Conservation (phyloP, 2,329 filamentous ascomycete genomes). For the Plenodomus tracheiphilus region DNA sequence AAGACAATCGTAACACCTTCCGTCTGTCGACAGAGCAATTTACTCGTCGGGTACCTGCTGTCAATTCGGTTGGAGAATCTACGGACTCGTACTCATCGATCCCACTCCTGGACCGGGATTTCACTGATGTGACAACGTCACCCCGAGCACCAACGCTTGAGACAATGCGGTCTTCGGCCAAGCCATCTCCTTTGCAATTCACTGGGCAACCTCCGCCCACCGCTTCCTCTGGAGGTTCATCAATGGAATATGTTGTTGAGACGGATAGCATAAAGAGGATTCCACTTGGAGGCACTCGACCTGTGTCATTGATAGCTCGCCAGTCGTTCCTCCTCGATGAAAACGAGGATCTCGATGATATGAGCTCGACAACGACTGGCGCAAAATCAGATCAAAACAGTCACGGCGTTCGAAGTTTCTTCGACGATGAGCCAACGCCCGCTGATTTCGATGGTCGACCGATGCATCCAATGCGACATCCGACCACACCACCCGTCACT, state of each 20-base stretch:
- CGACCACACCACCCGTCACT: constrained; percentile 51
- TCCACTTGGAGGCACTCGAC: constrained; percentile 48
- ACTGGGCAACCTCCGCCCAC: constrained; percentile 16
- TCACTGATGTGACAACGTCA: constrained; percentile 32
- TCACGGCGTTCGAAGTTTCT: constrained; percentile 52
- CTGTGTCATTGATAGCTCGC: constrained; percentile 33
- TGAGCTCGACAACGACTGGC: constrained; percentile 54
- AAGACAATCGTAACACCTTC: constrained; percentile 36
- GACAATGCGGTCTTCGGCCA: constrained; percentile 53
- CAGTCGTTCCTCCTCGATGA: constrained; percentile 58
- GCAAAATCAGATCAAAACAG: constrained; percentile 45
- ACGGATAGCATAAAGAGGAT: constrained; percentile 57
- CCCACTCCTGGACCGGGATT: constrained; percentile 72
- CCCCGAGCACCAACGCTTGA: constrained; percentile 42
- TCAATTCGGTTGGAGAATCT: constrained; percentile 59
- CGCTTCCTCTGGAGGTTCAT: constrained; percentile 50
- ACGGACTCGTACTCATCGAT: constrained; percentile 76
- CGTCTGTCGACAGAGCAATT: constrained; percentile 38
- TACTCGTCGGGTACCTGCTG: constrained; percentile 25
- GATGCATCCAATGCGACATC: constrained; percentile 42
- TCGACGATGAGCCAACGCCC: constrained; percentile 50
- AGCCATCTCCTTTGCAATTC: constrained; percentile 38
- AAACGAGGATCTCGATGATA: constrained; percentile 59
- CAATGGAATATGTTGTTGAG: constrained; percentile 55
- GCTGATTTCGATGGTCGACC: constrained; percentile 37